Conservation (phyloP, 345 rosid species). For the Eucalyptus regnans region DNA sequence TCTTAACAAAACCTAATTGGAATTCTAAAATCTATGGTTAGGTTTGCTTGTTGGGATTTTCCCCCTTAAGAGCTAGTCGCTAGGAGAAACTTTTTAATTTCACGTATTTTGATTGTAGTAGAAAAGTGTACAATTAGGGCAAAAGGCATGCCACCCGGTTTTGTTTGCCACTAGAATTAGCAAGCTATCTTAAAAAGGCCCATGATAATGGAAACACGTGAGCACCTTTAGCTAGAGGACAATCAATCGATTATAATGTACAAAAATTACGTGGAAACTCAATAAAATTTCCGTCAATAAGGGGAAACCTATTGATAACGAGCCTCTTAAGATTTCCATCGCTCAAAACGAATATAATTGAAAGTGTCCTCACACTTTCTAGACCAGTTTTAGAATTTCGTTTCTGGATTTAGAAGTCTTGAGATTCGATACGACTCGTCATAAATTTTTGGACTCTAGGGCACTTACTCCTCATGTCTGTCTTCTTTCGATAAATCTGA, state of each 20-base stretch:
- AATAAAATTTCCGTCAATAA: background rate
- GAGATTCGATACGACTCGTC: background rate
- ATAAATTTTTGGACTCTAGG: background rate
- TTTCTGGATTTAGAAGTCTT: background rate
- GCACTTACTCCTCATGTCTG: background rate
- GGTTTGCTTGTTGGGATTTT: background rate
- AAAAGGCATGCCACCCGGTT: background rate
- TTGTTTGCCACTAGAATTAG: background rate
- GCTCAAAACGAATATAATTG: background rate
- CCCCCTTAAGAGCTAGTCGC: background rate
- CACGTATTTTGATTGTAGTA: background rate
- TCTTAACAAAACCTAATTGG: background rate
- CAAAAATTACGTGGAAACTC: background rate
- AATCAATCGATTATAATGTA: background rate
- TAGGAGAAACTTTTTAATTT: background rate
- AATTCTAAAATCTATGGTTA: background rate
- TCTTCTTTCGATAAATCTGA: background rate
- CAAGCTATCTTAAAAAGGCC: background rate
- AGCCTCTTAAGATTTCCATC: background rate
- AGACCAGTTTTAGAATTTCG: background rate
- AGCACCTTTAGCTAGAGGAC: background rate
- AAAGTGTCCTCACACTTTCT: background rate
- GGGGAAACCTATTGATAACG: background rate
- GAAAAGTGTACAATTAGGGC: background rate
- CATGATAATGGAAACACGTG: background rate